Base-by-base conservation (phyloP, 495 filamentous ascomycete species). In the Choiromyces venosus region DNA sequence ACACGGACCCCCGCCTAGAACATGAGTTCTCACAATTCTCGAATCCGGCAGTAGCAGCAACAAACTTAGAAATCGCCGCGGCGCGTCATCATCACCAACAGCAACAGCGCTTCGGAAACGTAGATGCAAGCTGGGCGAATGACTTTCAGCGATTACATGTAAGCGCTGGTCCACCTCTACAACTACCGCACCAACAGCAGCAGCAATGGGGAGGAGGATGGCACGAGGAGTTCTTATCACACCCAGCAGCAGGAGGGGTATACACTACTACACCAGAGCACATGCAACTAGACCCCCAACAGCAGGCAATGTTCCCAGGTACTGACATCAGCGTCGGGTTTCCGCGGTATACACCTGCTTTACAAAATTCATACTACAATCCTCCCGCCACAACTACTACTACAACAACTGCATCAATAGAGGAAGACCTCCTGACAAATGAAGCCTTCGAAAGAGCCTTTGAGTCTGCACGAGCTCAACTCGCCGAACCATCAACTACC, bases 401-500 rank as follows among this genome's bases (percentile, higher is more conserved):
- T n/a, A 19, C 69, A 12, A 21, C 25, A 71, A 71, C 25, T 29
- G n/a, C 35, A 68, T 61, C 67, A 7, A 29, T 61, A 61, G 52
- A 61, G 52, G 52, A 61, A 61, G 52, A 61, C 52, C 52, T 56
- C 9, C 46, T 61, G 12, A 61, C 25, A 29, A 61, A 61, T 12
- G 52, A 61, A 61, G 52, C 52, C 52, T 84, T 84, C 71, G 83
- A 82, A 37, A 40, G 69, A 46, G 83, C 83, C 36, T 84, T 84
- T 69, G 83, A 77, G 37, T 44, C 68, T 65, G 75, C 70, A 38
- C 69, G 52, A 29, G 70, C 42, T 18, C 75, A 73, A 29, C 61
- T 77, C 14, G 39, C 39, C 46, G 36, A 66, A 44, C 66, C 35
- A 21, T n/a, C 73, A 70, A 37, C 66, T 56, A 70, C 67, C 56